A percentile compares a stretch with the other conserved stretches of the same genome.
Conservation (phyloP, 2,329 filamentous ascomycete species). For the Karstenula rhodostoma region DNA sequence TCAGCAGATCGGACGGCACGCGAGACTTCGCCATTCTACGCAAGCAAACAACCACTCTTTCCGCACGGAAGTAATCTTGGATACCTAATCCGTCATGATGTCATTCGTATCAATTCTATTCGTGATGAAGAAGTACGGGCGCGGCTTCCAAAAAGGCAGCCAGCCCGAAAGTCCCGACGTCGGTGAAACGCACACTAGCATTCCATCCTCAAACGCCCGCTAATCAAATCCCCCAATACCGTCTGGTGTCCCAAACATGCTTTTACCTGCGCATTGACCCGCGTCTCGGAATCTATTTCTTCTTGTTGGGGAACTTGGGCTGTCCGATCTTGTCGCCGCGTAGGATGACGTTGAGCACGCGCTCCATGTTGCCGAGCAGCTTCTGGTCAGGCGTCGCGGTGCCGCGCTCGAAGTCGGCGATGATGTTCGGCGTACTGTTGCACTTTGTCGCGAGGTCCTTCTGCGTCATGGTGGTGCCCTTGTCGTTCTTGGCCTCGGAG, state of each 20-base stretch:
- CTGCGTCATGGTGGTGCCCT: conserved; percentile 79
- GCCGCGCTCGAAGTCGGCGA: conserved; percentile 87
- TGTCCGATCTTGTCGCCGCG: conserved; percentile 84
- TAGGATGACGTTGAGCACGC: conserved; percentile 86
- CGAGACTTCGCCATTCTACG: too few relatives aligned
- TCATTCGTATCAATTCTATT: conserved; percentile 10
- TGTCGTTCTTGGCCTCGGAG: conserved; percentile 82
- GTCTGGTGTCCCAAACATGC: background rate
- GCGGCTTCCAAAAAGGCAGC: background rate
- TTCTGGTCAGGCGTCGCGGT: conserved; percentile 83
- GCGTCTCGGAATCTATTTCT: conserved; percentile 58
- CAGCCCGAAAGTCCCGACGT: conserved; percentile 3
- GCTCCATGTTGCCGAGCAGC: conserved; percentile 79
- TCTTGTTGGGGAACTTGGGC: conserved; percentile 75
- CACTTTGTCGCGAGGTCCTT: conserved; percentile 85
- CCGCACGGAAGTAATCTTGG: background rate
- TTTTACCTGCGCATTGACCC: background rate
- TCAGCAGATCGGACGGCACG: too few relatives aligned
- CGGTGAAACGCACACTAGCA: conserved; percentile 6
- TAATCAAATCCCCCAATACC: conserved; percentile 8
- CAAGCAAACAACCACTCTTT: background rate
- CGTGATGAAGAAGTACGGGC: background rate
- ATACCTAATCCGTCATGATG: conserved; percentile 1
- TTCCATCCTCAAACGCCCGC: conserved; percentile 14
- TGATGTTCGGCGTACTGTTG: conserved; percentile 81